Evolutionary conservation across 2,329 filamentous ascomycete genomes (phyloP).

Genomic region (Neopestalotiopsis clavispora): DNA sequence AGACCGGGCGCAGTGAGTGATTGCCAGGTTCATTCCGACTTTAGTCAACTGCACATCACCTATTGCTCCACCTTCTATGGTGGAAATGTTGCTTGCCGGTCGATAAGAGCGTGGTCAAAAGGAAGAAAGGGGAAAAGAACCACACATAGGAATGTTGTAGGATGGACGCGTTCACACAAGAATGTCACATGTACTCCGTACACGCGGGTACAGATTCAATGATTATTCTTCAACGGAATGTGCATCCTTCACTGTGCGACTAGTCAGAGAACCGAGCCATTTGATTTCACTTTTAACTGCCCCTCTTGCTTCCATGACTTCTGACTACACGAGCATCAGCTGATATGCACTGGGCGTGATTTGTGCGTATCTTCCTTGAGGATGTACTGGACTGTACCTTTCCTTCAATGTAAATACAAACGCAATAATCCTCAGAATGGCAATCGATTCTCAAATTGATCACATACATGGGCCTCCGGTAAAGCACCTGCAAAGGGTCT

Average conservation of each 20-base stretch:
- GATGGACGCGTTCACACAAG: not conserved
- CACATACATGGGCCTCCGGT: not conserved
- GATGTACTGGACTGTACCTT: not conserved
- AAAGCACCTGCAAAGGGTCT: not conserved
- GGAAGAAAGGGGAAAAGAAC: not conserved
- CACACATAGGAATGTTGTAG: not conserved
- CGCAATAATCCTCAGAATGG: not conserved
- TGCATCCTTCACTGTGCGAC: not conserved
- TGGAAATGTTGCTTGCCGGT: not conserved
- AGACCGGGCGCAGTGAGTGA: not conserved
- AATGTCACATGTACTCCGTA: not conserved
- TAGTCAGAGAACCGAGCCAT: not conserved
- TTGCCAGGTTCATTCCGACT: not conserved
- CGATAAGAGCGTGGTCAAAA: not conserved
- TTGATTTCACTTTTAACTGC: not conserved
- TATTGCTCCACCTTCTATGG: not conserved
- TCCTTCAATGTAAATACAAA: not conserved
- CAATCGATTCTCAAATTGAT: not conserved
- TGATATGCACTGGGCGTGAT: not conserved
- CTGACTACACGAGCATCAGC: not conserved
- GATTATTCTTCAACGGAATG: not conserved
- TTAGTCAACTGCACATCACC: not conserved
- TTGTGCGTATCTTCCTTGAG: not conserved
- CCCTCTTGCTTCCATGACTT: too few species aligned
- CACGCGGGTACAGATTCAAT: not conserved